phyloP scores from a whole-genome alignment of 2,329 filamentous ascomycete species.

The Beauveria sp. region DNA sequence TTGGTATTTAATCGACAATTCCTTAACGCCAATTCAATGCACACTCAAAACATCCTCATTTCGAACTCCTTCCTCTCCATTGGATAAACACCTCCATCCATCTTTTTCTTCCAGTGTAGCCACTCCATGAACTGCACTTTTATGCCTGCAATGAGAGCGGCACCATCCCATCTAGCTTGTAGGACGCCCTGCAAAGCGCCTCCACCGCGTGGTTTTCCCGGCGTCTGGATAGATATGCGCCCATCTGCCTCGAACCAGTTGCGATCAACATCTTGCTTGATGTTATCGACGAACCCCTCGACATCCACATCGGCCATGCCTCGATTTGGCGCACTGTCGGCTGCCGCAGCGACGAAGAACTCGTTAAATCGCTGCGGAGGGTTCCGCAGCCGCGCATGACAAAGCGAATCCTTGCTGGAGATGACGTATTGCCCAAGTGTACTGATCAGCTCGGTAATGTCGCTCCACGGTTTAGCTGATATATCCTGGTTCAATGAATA shows the following conservation, averaged over 20 bases:
- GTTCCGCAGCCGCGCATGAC: background rate
- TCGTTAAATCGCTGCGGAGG: constrained; percentile 3
- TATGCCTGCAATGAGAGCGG: constrained; percentile 24
- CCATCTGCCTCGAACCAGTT: constrained; percentile 33
- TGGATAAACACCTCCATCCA: background rate
- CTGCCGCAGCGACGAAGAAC: constrained; percentile 4
- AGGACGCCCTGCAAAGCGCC: constrained; percentile 24
- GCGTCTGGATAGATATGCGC: constrained; percentile 31
- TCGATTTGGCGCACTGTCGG: constrained; percentile 9
- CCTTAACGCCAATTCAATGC: background rate
- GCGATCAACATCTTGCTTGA: constrained; percentile 36
- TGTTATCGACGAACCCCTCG: constrained; percentile 33
- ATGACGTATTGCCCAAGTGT: background rate
- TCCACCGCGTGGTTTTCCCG: constrained; percentile 24
- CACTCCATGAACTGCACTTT: constrained; percentile 25
- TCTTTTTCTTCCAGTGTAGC: constrained; percentile 24
- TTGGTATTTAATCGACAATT: too few relatives aligned
- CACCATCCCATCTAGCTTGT: constrained; percentile 24
- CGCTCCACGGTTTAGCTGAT: background rate
- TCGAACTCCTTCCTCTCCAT: background rate
- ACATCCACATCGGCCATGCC: constrained; percentile 22
- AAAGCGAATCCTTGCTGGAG: background rate
- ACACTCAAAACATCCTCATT: background rate
- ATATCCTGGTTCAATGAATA: constrained; percentile 10
- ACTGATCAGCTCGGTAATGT: background rate